phyloP scores from a whole-genome alignment of 1,139 yeast genomes.

The Debaryomycetaceae sp. region DNA sequence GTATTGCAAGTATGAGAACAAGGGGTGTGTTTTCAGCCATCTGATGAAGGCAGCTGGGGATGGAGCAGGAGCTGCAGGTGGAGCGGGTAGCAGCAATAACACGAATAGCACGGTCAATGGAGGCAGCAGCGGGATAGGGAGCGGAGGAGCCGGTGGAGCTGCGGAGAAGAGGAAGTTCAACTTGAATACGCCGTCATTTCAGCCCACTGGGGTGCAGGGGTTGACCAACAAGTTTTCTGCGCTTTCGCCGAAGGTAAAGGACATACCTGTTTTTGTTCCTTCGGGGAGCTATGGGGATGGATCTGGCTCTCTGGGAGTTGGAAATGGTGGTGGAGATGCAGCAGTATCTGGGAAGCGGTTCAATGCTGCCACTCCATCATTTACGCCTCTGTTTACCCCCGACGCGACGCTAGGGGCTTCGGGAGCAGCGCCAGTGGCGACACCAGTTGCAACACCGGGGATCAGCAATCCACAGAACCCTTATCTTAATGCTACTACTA shows the following conservation, averaged over 20 bases:
- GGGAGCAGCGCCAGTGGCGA: conserved; percentile 5
- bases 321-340: conserved; percentile 1
- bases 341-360: conserved; percentile 21
- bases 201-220: conserved; percentile 37
- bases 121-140: not conserved
- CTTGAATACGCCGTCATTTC: conserved; percentile 64
- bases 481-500: conserved; percentile 14
- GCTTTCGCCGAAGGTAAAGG: conserved; percentile 54
- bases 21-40: conserved; percentile 85
- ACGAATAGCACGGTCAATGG: conserved; percentile 3
- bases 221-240: conserved; percentile 42
- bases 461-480: conserved; percentile 15
- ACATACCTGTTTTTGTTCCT: conserved; percentile 59
- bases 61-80: not conserved
- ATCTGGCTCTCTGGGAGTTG: conserved; percentile 1
- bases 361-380: conserved; percentile 32
- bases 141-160: conserved; percentile 1
- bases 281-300: conserved; percentile 7
- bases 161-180: conserved; percentile 47
- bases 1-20: conserved; percentile 82
- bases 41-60: conserved; percentile 16
- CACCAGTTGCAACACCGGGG: conserved; percentile 6
- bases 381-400: conserved; percentile 26
- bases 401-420: conserved; percentile 2
- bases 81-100: not conserved